Base-by-base conservation (phyloP, 352 stramenopile species). In the Phytophthora capsici region DNA sequence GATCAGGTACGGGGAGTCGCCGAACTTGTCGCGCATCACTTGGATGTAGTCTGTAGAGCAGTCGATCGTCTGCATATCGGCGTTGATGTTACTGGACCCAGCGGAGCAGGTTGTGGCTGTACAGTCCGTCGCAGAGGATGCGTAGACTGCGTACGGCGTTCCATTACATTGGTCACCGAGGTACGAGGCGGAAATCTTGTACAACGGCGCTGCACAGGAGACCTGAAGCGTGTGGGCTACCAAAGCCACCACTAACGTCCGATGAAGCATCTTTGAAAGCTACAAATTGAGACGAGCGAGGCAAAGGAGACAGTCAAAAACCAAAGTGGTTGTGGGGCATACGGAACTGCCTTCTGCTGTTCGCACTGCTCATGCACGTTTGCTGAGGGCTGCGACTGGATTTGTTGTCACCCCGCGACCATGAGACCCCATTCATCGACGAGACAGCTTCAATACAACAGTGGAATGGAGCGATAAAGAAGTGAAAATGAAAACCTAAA, bases 31-130 rank as follows among this genome's bases (percentile, higher is more conserved):
- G 1, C 65, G 58, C 36, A 73, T 61, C 1, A 50, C 48, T 4
- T 37, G 25, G 13, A 73, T 57, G 58, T 69, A 73, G 45, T 73
- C 65, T 2, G 46, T 51, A 3, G 65, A 59, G 46, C 64, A 73
- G 41, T 69, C 58, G 23, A 65, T 43, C 1, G 58, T 65, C 25
- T 69, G 17, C 58, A 73, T 65, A 16, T 69, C 65, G 3, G 59
- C 59, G 4, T 68, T 38, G 23, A 61, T 72, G 25, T 64, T 47
- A 20, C 32, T 57, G 6, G 57, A 46, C 12, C 48, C 17, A 20
- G 17, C 4, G 1, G 57, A 62, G 14, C 63, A 71, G 8, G 34
- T 2, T 0, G 49, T 53, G 6, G 63, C 20, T 14, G 34, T 55
- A 36, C 63, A 71, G 0, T 63, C 32, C 20, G 7, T 50, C 6